phyloP scores from a whole-genome alignment of 495 filamentous ascomycete species.

The Neurospora sp. region DNA sequence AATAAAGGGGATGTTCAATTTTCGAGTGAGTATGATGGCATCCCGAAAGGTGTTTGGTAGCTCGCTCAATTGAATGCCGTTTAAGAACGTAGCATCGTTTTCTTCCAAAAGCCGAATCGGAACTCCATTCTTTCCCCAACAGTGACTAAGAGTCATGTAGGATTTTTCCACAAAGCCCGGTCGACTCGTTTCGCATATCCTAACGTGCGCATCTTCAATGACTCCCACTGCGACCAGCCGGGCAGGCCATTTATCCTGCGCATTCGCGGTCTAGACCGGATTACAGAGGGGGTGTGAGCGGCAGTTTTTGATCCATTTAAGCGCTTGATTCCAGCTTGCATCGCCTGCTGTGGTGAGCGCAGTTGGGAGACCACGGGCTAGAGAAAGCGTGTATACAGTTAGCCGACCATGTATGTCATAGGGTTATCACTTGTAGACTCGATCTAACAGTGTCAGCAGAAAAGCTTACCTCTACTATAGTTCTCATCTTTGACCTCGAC shows the following conservation, averaged over 20 bases:
- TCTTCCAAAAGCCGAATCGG: neutral
- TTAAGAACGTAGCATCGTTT: neutral
- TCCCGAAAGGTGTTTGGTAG: conserved; percentile 14
- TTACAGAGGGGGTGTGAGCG: neutral
- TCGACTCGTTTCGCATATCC: neutral
- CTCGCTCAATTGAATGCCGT: neutral
- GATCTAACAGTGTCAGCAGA: neutral
- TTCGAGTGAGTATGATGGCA: conserved; percentile 13
- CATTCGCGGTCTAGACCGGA: neutral
- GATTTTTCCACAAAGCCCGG: neutral
- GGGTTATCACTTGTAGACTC: neutral
- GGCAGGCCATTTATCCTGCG: neutral
- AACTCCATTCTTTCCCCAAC: neutral
- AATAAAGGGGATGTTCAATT: conserved; percentile 14
- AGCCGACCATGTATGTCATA: neutral
- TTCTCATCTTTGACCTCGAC: neutral
- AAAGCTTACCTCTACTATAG: neutral
- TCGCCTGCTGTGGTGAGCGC: neutral
- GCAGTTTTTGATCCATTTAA: neutral
- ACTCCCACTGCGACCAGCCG: neutral
- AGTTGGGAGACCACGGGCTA: neutral
- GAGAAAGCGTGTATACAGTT: neutral
- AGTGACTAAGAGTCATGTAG: neutral
- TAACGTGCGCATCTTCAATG: neutral
- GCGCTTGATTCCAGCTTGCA: neutral